Conservation (phyloP, 176 grass and related monocot genomes). For the Zoysia japonica region DNA sequence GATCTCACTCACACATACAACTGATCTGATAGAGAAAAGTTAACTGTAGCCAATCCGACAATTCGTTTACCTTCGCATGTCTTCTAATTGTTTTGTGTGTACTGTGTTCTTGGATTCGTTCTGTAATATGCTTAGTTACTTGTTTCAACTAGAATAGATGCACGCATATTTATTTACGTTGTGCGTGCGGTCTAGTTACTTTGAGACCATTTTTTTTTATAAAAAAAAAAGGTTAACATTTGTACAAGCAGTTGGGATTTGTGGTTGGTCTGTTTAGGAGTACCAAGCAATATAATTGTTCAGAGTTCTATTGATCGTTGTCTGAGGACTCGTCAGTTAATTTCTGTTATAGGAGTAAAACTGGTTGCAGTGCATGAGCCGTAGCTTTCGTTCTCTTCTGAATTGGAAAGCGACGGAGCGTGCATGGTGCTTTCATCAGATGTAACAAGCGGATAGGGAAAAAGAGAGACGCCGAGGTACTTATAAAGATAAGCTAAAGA, state of each 20-base stretch:
- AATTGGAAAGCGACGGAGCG: background rate
- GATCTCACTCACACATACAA: slow-evolving; percentile 11
- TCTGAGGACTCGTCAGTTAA: too few relatives aligned
- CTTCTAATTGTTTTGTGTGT: background rate
- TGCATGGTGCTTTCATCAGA: too few relatives aligned
- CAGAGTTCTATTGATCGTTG: too few relatives aligned
- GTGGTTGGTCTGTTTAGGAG: background rate
- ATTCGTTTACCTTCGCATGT: slow-evolving; percentile 5
- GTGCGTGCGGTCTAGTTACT: slow-evolving; percentile 30
- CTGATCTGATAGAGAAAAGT: background rate
- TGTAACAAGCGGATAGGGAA: background rate
- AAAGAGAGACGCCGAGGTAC: background rate
- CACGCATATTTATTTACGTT: slow-evolving; percentile 38
- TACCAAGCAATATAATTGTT: too few relatives aligned
- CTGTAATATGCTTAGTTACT: background rate
- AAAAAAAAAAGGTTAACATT: background rate
- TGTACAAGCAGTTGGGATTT: slow-evolving; percentile 1
- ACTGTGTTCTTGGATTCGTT: background rate
- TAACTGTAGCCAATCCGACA: slow-evolving; percentile 17
- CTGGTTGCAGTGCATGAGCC: too few relatives aligned
- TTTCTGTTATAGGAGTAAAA: too few relatives aligned
- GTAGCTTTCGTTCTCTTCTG: too few relatives aligned
- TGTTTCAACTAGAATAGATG: background rate
- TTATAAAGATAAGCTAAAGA: too few relatives aligned
- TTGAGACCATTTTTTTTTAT: background rate